A percentile compares a stretch with the other conserved stretches of the same genome.
Evolutionary conservation across 1,284 basidiomycete species (phyloP).

Genomic region (Melampsora occidentalis): DNA sequence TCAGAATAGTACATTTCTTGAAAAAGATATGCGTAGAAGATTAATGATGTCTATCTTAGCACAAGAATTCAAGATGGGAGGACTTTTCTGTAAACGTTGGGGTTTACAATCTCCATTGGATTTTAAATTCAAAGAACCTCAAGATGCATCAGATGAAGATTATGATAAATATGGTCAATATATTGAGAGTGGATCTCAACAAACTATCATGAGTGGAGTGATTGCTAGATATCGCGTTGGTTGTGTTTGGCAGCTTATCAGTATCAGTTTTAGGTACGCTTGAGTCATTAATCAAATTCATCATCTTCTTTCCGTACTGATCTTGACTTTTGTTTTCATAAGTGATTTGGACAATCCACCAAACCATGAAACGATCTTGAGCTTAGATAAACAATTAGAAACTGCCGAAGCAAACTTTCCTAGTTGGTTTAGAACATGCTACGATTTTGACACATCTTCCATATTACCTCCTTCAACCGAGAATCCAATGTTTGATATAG

Average conservation of each 20-base stretch:
- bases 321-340: background rate
- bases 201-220: slow-evolving; percentile 11
- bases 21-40: slow-evolving; percentile 20
- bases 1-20: background rate
- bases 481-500: slow-evolving; percentile 5
- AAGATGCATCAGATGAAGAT: slow-evolving; percentile 28
- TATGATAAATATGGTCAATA: slow-evolving; percentile 3
- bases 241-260: slow-evolving; percentile 30
- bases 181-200: background rate
- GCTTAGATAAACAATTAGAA: slow-evolving; percentile 24
- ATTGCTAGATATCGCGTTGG: slow-evolving; percentile 14
- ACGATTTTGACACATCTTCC: background rate
- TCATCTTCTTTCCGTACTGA: background rate
- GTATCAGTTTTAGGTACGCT: slow-evolving; percentile 22
- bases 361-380: slow-evolving; percentile 9
- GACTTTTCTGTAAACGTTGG: slow-evolving; percentile 21
- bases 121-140: slow-evolving; percentile 19
- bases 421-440: slow-evolving; percentile 1
- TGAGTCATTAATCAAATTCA: too few relatives aligned
- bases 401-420: slow-evolving; percentile 17
- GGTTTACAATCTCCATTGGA: slow-evolving; percentile 24
- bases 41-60: slow-evolving; percentile 25
- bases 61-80: slow-evolving; percentile 34
- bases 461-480: background rate
- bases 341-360: slow-evolving; percentile 9